A percentile compares a stretch with the other conserved stretches of the same genome.
Conservation (phyloP, 1,284 basidiomycete genomes). For the Ganoderma lingzhi region DNA sequence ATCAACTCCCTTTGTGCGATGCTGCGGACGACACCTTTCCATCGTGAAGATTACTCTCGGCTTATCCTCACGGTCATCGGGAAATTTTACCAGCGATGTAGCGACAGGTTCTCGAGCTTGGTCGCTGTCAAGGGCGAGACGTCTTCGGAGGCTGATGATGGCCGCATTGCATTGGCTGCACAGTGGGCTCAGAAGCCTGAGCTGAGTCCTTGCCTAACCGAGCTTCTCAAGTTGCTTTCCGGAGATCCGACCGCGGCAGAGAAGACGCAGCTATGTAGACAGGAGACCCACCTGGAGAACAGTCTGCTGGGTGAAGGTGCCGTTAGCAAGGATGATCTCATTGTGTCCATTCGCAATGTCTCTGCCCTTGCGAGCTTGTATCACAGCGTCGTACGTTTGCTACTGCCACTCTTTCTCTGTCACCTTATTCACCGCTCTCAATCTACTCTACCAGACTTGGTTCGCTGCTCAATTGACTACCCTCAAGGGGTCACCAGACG, state of each 20-base stretch:
- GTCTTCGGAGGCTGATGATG: constrained; percentile 47
- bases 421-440: neutral
- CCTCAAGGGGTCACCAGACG: constrained; percentile 71
- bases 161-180: constrained; percentile 71
- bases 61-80: constrained; percentile 95
- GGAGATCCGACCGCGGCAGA: constrained; percentile 53
- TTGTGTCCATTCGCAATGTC: constrained; percentile 80
- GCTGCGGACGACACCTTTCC: constrained; percentile 95
- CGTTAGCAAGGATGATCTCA: constrained; percentile 74
- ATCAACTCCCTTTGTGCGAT: constrained; percentile 94
- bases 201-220: constrained; percentile 74
- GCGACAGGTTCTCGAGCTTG: constrained; percentile 84
- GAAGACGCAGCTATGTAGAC: constrained; percentile 66
- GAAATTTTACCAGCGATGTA: constrained; percentile 96
- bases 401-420: neutral
- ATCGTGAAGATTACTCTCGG: constrained; percentile 93
- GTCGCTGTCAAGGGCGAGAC: constrained; percentile 55
- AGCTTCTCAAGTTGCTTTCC: constrained; percentile 51
- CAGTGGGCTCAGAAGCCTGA: constrained; percentile 90
- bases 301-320: constrained; percentile 62
- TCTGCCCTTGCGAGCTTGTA: constrained; percentile 84
- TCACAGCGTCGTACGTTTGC: constrained; percentile 78
- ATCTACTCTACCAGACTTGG: constrained; percentile 68
- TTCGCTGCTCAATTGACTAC: constrained; percentile 74
- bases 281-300: constrained; percentile 82